phyloP scores from a whole-genome alignment of 805 yeast species.

The Spathaspora sp. region DNA sequence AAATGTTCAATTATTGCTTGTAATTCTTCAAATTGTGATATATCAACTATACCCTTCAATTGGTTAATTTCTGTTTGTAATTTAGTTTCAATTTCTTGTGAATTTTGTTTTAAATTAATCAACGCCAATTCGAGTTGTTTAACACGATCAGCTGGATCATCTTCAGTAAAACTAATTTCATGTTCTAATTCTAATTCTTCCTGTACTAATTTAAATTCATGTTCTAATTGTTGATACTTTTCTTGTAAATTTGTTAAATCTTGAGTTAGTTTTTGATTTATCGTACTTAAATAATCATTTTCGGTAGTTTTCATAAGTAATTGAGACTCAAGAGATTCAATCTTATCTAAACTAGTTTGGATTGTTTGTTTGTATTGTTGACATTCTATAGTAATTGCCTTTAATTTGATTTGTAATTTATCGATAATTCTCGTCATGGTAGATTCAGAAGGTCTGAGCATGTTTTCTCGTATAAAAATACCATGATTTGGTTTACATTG shows the following conservation, averaged over 20 bases:
- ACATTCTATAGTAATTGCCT: conserved; percentile 24
- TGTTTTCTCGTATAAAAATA: conserved; percentile 3
- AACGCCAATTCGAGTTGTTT: conserved; percentile 41
- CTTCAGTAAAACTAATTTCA: conserved; percentile 19
- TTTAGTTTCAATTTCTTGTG: conserved; percentile 21
- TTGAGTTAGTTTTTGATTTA: conserved; percentile 23
- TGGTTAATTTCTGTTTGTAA: conserved; percentile 17
- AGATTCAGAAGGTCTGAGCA: not conserved
- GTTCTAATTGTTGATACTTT: conserved; percentile 25
- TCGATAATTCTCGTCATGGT: conserved; percentile 16
- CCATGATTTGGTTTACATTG: conserved; percentile 35
- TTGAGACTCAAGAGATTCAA: conserved; percentile 14
- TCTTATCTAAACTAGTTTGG: not conserved
- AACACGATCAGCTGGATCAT: conserved; percentile 28
- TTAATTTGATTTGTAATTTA: conserved; percentile 45
- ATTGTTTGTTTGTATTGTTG: conserved; percentile 16
- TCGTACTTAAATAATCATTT: conserved; percentile 36
- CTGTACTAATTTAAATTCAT: conserved; percentile 27
- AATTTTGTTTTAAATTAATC: conserved; percentile 24
- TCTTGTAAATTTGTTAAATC: conserved; percentile 21
- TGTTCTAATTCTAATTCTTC: conserved; percentile 37
- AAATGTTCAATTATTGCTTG: conserved; percentile 31
- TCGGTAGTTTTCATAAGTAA: conserved; percentile 39
- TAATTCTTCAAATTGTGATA: conserved; percentile 30
- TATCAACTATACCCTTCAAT: conserved; percentile 25